These are phyloP conservation scores for Fusarium newnesense DNA, from an alignment of 2,329 filamentous ascomycete species.

Conservation along the genomic window DNA sequence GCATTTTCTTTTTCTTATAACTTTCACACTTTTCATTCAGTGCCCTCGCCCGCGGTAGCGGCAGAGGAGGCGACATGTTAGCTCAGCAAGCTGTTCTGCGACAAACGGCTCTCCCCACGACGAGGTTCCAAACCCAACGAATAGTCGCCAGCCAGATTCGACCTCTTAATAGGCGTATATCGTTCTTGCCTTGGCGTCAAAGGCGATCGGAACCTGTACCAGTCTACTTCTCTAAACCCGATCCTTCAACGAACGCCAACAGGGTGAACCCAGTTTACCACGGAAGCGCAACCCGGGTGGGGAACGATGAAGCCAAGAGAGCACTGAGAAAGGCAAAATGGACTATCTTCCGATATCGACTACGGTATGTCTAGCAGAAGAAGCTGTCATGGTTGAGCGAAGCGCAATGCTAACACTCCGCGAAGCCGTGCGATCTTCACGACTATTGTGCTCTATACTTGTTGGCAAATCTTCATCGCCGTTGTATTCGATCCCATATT, in stretches of 20 bases:
- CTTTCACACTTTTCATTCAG: background rate
- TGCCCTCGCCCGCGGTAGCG: background rate
- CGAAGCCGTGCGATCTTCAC: slow-evolving; percentile 47
- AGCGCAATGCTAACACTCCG: slow-evolving; percentile 14
- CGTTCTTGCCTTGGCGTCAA: slow-evolving; percentile 49
- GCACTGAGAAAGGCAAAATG: slow-evolving; percentile 37
- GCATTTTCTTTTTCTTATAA: slow-evolving; percentile 1
- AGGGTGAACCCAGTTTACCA: background rate
- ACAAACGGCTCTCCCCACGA: slow-evolving; percentile 28
- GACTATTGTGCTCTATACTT: slow-evolving; percentile 48
- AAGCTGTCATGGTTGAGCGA: background rate
- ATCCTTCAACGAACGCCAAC: background rate
- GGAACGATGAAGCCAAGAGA: slow-evolving; percentile 23
- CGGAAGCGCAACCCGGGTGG: background rate
- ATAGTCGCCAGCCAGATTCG: slow-evolving; percentile 35
- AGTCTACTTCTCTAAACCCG: slow-evolving; percentile 47
- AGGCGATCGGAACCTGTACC: slow-evolving; percentile 40
- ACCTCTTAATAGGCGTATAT: slow-evolving; percentile 44
- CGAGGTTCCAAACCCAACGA: slow-evolving; percentile 36
- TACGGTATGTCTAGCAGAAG: slow-evolving; percentile 42
- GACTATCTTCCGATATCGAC: slow-evolving; percentile 34
- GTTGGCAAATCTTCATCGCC: slow-evolving; percentile 56
- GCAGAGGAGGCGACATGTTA: slow-evolving; percentile 36
- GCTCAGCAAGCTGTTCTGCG: slow-evolving; percentile 39
- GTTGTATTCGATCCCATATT: slow-evolving; percentile 60